These are phyloP conservation scores for Tolypocladium sp. DNA, from an alignment of 2,329 filamentous ascomycete species.

Conservation along the genomic window DNA sequence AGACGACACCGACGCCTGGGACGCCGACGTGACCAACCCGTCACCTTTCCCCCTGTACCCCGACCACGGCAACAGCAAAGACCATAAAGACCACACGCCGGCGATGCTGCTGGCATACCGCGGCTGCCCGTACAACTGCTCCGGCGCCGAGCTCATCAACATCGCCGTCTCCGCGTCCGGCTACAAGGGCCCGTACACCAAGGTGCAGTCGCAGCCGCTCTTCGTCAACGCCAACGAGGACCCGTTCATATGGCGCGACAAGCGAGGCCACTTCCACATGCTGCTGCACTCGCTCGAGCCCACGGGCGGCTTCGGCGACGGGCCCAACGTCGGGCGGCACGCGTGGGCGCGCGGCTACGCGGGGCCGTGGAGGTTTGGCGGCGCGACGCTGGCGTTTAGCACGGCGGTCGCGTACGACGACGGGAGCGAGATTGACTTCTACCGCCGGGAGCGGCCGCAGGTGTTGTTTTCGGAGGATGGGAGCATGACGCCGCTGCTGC, in stretches of 20 bases:
- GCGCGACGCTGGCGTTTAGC: not conserved
- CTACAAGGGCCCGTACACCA: slow-evolving; percentile 8
- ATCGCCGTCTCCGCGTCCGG: not conserved
- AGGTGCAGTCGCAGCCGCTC: slow-evolving; percentile 9
- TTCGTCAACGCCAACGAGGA: slow-evolving; percentile 15
- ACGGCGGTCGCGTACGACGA: not conserved
- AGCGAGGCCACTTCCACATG: slow-evolving; percentile 21
- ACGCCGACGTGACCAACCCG: not conserved
- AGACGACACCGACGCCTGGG: not conserved
- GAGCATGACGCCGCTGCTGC: not conserved
- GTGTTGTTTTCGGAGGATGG: slow-evolving; percentile 10
- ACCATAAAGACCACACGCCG: not conserved
- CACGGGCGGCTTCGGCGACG: slow-evolving; percentile 16
- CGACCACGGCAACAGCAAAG: not conserved
- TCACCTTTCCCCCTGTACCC: not conserved
- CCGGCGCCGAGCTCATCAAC: not conserved
- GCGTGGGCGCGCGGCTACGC: not conserved
- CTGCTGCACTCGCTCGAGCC: slow-evolving; percentile 20
- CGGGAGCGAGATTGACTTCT: slow-evolving; percentile 17
- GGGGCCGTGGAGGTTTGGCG: not conserved
- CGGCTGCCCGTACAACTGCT: not conserved
- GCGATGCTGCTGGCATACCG: not conserved
- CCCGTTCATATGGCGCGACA: slow-evolving; percentile 23
- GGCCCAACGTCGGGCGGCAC: slow-evolving; percentile 1
- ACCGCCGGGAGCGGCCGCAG: slow-evolving; percentile 37